Conservation (phyloP, 2,329 filamentous ascomycete species). For the Emericellopsis atlantica region DNA sequence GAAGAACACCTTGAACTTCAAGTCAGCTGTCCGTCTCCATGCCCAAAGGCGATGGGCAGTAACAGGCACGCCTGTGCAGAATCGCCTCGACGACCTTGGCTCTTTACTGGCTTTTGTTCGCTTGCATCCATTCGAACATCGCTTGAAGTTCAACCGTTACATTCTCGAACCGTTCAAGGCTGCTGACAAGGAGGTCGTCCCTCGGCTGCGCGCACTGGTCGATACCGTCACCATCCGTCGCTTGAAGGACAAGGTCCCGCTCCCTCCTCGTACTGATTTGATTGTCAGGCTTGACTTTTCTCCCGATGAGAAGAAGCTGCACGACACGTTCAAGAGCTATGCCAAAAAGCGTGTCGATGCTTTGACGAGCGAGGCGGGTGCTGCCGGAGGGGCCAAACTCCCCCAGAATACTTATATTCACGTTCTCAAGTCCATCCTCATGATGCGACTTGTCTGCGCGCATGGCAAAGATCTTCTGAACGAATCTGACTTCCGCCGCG, state of each 20-base stretch:
- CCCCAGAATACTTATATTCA: slow-evolving; percentile 68
- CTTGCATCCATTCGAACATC: slow-evolving; percentile 74
- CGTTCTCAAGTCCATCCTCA: slow-evolving; percentile 81
- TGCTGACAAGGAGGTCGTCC: slow-evolving; percentile 71
- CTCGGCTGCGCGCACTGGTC: slow-evolving; percentile 77
- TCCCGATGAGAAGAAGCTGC: slow-evolving; percentile 60
- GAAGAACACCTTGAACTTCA: slow-evolving; percentile 67
- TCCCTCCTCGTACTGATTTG: slow-evolving; percentile 62
- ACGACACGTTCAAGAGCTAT: slow-evolving; percentile 74
- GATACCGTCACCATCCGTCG: slow-evolving; percentile 90
- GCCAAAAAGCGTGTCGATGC: slow-evolving; percentile 70
- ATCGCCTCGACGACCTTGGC: slow-evolving; percentile 79
- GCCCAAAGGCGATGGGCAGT: slow-evolving; percentile 86
- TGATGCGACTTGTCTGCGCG: slow-evolving; percentile 80
- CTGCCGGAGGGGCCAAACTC: slow-evolving; percentile 51
- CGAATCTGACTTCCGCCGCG: slow-evolving; percentile 66
- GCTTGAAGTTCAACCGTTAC: slow-evolving; percentile 60
- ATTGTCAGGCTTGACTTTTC: slow-evolving; percentile 66
- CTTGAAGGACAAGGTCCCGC: slow-evolving; percentile 79
- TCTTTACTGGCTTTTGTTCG: slow-evolving; percentile 78
- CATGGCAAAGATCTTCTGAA: slow-evolving; percentile 87
- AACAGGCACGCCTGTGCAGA: slow-evolving; percentile 94
- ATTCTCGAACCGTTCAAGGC: slow-evolving; percentile 80
- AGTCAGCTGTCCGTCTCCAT: slow-evolving; percentile 68
- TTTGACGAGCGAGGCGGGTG: slow-evolving; percentile 49